Evolutionary conservation across 345 rosid species (phyloP), one percentile per base, ranked within the genome.

Genomic region (Ceriops decandra): DNA sequence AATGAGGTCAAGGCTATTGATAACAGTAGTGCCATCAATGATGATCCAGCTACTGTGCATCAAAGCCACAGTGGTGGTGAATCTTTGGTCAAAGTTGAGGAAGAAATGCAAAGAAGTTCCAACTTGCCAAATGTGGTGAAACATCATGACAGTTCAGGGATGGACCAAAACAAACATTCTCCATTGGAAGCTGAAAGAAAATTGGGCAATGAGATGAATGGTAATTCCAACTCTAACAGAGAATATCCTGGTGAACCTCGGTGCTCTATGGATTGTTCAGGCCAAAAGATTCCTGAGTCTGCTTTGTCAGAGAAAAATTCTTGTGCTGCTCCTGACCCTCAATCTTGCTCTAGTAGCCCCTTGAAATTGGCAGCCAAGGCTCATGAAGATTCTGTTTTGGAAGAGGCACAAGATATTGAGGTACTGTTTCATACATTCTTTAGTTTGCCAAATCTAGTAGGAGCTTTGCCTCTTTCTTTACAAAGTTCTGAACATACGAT

Each of bases 361-460:
- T 73, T 80, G 67, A 80, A 80, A 74, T 61, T 81, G 67, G 72
- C 67, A 66, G 89, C 84, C 80, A 92, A 76, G 80, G 85, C 79
- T 30, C 82, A 78, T 74, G 96, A 90, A 70, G 97, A 95, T 79
- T 85, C 92, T 59, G 74, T 92, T 54, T 79, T 95, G 81, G 91
- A 92, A 79, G 99, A 92, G 88, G 98, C 99, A 67, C 88, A 86
- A 60, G 75, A 71, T 68, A 87, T 95, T 74, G 86, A 90, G 97
- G 99, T 95, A 62, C 63, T 76, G 68, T 31, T 63, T 71, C 13
- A 47, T 67, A 61, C 46, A 53, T 16, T 63, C 35, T 20, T 26
- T 70, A 62, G 68, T 67, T 71, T 63, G 64, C 46, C 36, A 30
- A 46, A 54, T 42, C 66, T 74, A 56, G 49, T n/a, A 72, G 22